phyloP scores from a whole-genome alignment of 2,329 filamentous ascomycete species.

The Aspergillus quadricinctus region DNA sequence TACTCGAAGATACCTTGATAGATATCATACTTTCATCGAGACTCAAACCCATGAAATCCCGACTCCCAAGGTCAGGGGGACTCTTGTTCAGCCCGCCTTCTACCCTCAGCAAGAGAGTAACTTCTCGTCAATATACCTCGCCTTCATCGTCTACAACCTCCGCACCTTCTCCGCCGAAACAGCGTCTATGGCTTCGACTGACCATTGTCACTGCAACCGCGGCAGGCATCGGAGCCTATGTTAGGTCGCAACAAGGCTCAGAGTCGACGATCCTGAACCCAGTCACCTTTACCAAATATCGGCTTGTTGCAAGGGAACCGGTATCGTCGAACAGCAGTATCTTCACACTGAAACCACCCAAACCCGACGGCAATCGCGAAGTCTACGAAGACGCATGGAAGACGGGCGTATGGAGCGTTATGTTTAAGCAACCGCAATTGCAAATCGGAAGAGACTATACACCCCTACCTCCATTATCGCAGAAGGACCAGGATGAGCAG shows the following conservation, averaged over 20 bases:
- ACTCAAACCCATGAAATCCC: conserved; percentile 24
- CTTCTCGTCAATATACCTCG: conserved; percentile 5
- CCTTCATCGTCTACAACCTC: conserved; percentile 13
- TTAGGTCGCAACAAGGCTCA: conserved; percentile 25
- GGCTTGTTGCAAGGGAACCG: conserved; percentile 39
- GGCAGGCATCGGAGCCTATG: conserved; percentile 33
- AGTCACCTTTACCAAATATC: conserved; percentile 38
- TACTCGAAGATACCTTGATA: no score
- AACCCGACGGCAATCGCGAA: conserved; percentile 29
- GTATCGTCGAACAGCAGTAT: conserved; percentile 46
- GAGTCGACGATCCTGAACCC: conserved; percentile 30
- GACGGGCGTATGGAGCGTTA: conserved; percentile 76
- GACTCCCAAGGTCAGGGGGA: conserved; percentile 9
- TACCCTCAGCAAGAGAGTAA: conserved; percentile 8
- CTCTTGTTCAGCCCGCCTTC: conserved; percentile 14
- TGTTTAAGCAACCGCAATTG: conserved; percentile 90
- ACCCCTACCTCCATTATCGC: conserved; percentile 55
- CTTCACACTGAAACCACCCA: conserved; percentile 39
- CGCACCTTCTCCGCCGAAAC: conserved; percentile 17
- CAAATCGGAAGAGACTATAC: conserved; percentile 93
- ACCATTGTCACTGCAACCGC: conserved; percentile 32
- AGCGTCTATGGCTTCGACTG: conserved; percentile 32
- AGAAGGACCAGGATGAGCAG: conserved; percentile 15
- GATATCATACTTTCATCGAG: no score
- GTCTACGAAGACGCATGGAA: conserved; percentile 50